A percentile compares a stretch with the other conserved stretches of the same genome.
phyloP scores from a whole-genome alignment of 768 basidiomycete genomes.

The Tulasnella sp. region DNA sequence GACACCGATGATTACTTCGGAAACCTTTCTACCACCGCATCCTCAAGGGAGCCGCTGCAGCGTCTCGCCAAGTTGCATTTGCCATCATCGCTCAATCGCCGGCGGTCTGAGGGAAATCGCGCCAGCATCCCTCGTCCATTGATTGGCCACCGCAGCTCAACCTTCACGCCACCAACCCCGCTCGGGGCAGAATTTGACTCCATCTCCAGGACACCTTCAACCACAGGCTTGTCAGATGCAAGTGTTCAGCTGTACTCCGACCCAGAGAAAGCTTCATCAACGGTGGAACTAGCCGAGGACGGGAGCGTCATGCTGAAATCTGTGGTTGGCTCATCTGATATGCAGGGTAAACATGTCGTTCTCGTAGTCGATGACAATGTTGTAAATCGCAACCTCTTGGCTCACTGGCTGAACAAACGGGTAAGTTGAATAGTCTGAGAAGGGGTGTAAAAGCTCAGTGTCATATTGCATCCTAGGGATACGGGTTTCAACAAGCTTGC shows the following conservation, averaged over 20 bases:
- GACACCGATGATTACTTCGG: neutral
- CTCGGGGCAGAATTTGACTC: too few relatives aligned
- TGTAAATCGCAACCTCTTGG: slow-evolving; percentile 70
- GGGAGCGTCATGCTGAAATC: slow-evolving; percentile 61
- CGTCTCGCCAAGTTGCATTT: neutral
- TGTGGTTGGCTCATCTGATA: slow-evolving; percentile 43
- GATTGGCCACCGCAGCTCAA: slow-evolving; percentile 38
- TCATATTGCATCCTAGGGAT: slow-evolving; percentile 37
- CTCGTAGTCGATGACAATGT: slow-evolving; percentile 86
- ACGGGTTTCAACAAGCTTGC: slow-evolving; percentile 63
- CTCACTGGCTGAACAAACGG: slow-evolving; percentile 25
- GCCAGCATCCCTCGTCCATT: slow-evolving; percentile 32
- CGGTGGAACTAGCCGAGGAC: slow-evolving; percentile 27
- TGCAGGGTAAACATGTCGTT: slow-evolving; percentile 38
- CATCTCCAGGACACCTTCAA: too few relatives aligned
- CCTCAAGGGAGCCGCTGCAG: neutral
- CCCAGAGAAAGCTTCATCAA: slow-evolving; percentile 5
- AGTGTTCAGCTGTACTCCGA: too few relatives aligned
- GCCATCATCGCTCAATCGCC: slow-evolving; percentile 23
- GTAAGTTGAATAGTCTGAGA: slow-evolving; percentile 27
- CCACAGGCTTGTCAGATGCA: too few relatives aligned
- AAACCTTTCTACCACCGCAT: neutral
- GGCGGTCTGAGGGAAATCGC: slow-evolving; percentile 39
- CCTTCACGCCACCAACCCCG: slow-evolving; percentile 26
- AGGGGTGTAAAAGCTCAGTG: slow-evolving; percentile 35